These are phyloP conservation scores for Cubamyces sp. DNA, from an alignment of 768 basidiomycete species.

Conservation along the genomic window DNA sequence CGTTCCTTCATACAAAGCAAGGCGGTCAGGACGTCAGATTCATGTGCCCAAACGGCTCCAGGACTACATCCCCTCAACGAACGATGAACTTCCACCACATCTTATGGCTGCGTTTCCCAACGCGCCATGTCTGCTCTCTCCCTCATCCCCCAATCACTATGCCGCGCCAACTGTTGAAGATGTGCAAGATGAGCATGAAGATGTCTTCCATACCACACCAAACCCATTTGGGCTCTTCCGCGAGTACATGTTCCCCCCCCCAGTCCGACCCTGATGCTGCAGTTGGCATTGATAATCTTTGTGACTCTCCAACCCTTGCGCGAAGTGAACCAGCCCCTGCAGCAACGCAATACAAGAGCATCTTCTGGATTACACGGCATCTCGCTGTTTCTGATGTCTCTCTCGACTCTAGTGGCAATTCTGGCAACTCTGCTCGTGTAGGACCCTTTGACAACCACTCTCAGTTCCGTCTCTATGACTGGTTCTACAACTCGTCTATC, in stretches of 20 bases:
- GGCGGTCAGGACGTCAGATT: background rate
- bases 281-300: background rate
- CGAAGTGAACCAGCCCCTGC: background rate
- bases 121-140: background rate
- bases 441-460: conserved; percentile 24
- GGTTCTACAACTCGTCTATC: conserved; percentile 34
- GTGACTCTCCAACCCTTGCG: background rate
- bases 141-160: background rate
- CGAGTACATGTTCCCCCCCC: background rate
- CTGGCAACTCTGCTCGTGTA: background rate
- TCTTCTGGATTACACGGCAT: background rate
- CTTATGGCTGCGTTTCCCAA: background rate
- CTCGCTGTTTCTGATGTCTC: no score
- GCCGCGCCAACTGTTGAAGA: background rate
- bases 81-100: background rate
- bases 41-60: background rate
- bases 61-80: background rate
- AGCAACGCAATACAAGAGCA: background rate
- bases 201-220: background rate
- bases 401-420: no score
- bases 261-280: background rate
- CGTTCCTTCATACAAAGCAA: no score
- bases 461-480: conserved; percentile 33
- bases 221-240: background rate
- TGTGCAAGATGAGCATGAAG: background rate